These are phyloP conservation scores for Diphasiastrum complanatum DNA, from an alignment of 83 land plant species.

Conservation along the genomic window DNA sequence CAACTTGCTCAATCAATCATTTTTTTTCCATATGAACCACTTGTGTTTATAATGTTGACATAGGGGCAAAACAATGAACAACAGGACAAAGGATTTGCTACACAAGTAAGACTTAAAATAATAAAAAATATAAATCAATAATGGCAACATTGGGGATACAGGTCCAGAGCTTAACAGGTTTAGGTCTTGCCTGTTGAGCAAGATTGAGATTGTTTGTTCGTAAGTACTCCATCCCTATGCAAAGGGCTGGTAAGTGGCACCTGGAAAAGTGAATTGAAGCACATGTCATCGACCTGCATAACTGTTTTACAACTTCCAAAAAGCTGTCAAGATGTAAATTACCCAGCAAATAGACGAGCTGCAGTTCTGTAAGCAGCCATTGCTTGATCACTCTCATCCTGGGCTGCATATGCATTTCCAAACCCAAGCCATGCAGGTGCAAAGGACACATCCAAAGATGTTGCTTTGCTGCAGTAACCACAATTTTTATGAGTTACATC, in stretches of 20 bases:
- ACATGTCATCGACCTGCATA: not conserved
- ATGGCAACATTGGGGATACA: too few species aligned
- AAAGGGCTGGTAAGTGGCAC: slow-evolving; percentile 84
- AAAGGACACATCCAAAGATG: slow-evolving; percentile 76
- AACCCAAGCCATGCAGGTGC: slow-evolving; percentile 93
- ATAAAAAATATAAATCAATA: too few species aligned
- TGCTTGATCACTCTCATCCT: slow-evolving; percentile 97
- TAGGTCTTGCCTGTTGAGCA: slow-evolving; percentile 65
- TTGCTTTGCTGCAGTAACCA: slow-evolving; percentile 65
- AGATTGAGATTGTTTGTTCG: slow-evolving; percentile 91
- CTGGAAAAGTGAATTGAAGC: slow-evolving; percentile 48
- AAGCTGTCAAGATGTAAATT: slow-evolving; percentile 6
- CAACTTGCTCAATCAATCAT: too few species aligned
- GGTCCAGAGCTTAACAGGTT: not conserved
- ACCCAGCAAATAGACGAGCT: slow-evolving; percentile 95
- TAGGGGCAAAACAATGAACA: too few species aligned
- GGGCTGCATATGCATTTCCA: slow-evolving; percentile 93
- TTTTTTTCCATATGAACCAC: too few species aligned
- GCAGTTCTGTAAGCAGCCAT: slow-evolving; percentile 88
- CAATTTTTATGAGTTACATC: not conserved
- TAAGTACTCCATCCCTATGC: slow-evolving; percentile 97
- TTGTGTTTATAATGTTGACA: too few species aligned
- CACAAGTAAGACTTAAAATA: too few species aligned
- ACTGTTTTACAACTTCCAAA: too few species aligned
- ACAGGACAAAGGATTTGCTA: too few species aligned